Conservation (phyloP, 192 early-diverging fungal genomes). For the Backusella luteola region DNA sequence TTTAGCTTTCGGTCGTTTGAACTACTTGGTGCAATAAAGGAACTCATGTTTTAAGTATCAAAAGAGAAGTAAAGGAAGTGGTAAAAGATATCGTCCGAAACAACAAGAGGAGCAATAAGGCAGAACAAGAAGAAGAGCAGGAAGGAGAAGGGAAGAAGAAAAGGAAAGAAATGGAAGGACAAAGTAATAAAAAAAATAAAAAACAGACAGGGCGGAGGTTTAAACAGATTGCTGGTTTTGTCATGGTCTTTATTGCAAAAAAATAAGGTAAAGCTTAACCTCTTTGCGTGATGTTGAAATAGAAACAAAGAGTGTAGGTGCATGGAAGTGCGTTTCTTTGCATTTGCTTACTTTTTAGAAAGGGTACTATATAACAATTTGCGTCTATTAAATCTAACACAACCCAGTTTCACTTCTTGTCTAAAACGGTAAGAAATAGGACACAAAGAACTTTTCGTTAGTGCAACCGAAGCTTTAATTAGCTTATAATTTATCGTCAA, state of each 20-base stretch:
- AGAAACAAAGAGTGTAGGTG: not conserved
- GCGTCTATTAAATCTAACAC: not conserved
- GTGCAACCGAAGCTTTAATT: too few relatives aligned
- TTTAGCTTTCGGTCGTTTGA: slow-evolving; percentile 4
- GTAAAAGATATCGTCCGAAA: not conserved
- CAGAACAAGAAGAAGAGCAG: not conserved
- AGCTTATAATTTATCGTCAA: too few relatives aligned
- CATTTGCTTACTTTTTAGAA: not conserved
- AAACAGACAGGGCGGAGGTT: not conserved
- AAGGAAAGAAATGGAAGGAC: not conserved
- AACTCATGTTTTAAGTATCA: not conserved
- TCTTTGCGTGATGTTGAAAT: not conserved
- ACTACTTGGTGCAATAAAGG: not conserved
- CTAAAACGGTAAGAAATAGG: too few relatives aligned
- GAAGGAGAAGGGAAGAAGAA: not conserved
- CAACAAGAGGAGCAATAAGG: not conserved
- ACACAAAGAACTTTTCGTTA: too few relatives aligned
- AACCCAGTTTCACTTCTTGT: not conserved
- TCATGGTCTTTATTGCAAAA: not conserved
- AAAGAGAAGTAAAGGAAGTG: not conserved
- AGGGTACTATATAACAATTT: too few relatives aligned
- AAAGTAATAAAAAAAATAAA: not conserved
- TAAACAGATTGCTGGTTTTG: not conserved
- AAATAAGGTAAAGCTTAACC: not conserved
- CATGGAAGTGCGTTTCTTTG: not conserved